A percentile compares a stretch with the other conserved stretches of the same genome.
phyloP scores from a whole-genome alignment of 495 filamentous ascomycete species.

The Xylaria grammica region DNA sequence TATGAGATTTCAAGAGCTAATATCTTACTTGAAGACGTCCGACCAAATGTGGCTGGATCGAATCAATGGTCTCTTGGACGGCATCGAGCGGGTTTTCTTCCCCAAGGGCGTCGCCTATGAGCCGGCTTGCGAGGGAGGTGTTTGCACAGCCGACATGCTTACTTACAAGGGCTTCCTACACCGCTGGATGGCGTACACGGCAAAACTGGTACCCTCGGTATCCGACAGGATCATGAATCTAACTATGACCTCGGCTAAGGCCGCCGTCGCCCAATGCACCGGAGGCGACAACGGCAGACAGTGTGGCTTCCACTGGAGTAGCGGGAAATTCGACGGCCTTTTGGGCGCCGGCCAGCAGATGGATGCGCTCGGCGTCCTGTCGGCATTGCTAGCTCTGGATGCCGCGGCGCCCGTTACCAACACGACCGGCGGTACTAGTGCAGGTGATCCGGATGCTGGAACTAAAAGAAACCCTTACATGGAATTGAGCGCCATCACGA shows the following conservation, averaged over 20 bases:
- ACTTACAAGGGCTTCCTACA: constrained; percentile 88
- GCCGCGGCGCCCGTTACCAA: constrained; percentile 58
- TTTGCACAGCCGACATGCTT: constrained; percentile 77
- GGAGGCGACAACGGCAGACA: constrained; percentile 61
- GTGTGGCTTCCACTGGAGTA: constrained; percentile 75
- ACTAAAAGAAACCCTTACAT: not conserved
- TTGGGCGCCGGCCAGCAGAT: constrained; percentile 72
- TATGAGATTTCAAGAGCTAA: constrained; percentile 25
- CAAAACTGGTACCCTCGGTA: constrained; percentile 73
- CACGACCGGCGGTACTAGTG: constrained; percentile 66
- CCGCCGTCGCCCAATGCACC: constrained; percentile 72
- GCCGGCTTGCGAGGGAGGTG: constrained; percentile 66
- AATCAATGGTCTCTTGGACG: constrained; percentile 62
- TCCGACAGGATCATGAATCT: constrained; percentile 64
- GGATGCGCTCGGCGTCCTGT: constrained; percentile 68
- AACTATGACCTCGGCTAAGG: constrained; percentile 67
- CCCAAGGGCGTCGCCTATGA: constrained; percentile 61
- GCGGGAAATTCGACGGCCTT: constrained; percentile 61
- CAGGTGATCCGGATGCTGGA: constrained; percentile 67
- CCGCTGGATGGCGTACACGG: constrained; percentile 77
- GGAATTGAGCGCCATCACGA: constrained; percentile 38
- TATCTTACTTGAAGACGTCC: not conserved
- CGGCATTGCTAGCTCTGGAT: constrained; percentile 53
- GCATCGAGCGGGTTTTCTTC: constrained; percentile 66
- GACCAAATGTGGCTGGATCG: constrained; percentile 63